Percentiles rank a stretch among this genome's conserved stretches.
phyloP scores from a whole-genome alignment of 164 flowering plant species.

The Berberis thunbergii region DNA sequence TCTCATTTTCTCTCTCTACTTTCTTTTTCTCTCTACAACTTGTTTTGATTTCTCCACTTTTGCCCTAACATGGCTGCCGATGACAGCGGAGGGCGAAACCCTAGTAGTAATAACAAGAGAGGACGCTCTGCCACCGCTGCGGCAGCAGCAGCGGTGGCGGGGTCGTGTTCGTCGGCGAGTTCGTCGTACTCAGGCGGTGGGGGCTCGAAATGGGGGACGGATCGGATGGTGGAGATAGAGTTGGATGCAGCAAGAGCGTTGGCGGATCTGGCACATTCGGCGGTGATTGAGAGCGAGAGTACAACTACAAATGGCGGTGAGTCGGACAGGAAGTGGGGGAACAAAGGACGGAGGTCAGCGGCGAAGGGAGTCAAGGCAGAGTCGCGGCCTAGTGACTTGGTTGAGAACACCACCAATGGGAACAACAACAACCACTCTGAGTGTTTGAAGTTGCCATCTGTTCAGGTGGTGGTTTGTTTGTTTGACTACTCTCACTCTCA shows the following conservation, averaged over 20 bases:
- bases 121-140: no score
- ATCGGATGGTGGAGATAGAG: conserved; percentile 46
- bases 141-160: no score
- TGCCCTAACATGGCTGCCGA: conserved; percentile 6
- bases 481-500: no score
- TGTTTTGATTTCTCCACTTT: no score
- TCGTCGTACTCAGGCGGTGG: no score
- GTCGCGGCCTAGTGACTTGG: conserved; percentile 5
- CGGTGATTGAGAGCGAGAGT: conserved; percentile 18
- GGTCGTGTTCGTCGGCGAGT: no score
- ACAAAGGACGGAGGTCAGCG: conserved; percentile 32
- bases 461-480: no score
- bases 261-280: conserved; percentile 47
- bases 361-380: conserved; percentile 33
- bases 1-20: not conserved
- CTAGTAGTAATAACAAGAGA: no score
- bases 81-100: not conserved
- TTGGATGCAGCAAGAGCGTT: conserved; percentile 79
- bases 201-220: conserved; percentile 15
- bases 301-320: conserved; percentile 5
- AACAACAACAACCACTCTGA: no score
- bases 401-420: no score
- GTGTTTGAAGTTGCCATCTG: no score
- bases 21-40: not conserved
- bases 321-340: conserved; percentile 32